A percentile compares a stretch with the other conserved stretches of the same genome.
phyloP scores from a whole-genome alignment of 306 rosid species.

The Aeschynomene evenia region DNA sequence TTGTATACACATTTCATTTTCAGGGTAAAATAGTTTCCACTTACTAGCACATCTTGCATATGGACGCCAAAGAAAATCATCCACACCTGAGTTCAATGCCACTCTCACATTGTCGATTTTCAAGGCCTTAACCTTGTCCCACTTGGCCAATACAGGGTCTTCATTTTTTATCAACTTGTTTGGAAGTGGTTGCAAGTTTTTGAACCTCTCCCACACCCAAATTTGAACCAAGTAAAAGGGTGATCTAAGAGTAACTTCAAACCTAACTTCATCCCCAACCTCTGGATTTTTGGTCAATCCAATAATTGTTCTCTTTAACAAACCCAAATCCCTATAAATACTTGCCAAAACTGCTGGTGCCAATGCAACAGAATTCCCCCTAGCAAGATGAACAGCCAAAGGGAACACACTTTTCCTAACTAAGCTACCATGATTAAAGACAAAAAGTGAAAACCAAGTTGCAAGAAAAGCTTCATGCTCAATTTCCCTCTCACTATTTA shows the following conservation, averaged over 20 bases:
- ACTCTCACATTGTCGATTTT: conserved; percentile 36
- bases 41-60: conserved; percentile 30
- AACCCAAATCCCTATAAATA: conserved; percentile 47
- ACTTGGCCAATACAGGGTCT: conserved; percentile 37
- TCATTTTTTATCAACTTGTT: not conserved
- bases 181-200: conserved; percentile 41
- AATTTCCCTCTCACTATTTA: conserved; percentile 40
- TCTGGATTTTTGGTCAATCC: not conserved
- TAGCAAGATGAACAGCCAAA: conserved; percentile 49
- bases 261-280: not conserved
- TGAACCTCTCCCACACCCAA: conserved; percentile 67
- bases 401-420: conserved; percentile 28
- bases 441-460: conserved; percentile 48
- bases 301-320: conserved; percentile 34
- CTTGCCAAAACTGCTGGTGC: conserved; percentile 58
- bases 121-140: conserved; percentile 36
- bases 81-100: conserved; percentile 31
- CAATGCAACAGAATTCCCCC: conserved; percentile 47
- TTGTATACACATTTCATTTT: conserved; percentile 28
- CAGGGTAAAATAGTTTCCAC: conserved; percentile 24
- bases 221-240: conserved; percentile 57
- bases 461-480: conserved; percentile 65
- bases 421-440: not conserved
- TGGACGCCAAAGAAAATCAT: conserved; percentile 49
- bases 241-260: conserved; percentile 31